Evolutionary conservation across 2,329 filamentous ascomycete species (phyloP).

Genomic region (Pyrenophora teres): DNA sequence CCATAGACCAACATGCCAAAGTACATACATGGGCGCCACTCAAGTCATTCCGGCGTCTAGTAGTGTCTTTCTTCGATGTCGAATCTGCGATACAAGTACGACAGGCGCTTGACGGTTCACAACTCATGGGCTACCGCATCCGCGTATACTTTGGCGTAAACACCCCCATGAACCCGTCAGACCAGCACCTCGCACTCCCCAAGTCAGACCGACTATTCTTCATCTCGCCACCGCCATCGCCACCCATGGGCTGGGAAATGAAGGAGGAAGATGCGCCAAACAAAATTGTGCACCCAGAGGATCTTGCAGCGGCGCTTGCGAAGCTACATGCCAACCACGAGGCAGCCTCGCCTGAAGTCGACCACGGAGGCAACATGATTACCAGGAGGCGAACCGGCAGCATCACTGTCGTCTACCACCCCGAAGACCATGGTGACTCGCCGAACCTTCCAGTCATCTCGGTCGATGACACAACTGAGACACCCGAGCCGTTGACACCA

Average conservation of each 20-base stretch:
- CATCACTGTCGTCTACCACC: constrained; percentile 66
- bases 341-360: constrained; percentile 31
- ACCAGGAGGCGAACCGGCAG: constrained; percentile 53
- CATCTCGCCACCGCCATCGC: constrained; percentile 66
- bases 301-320: constrained; percentile 62
- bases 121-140: constrained; percentile 66
- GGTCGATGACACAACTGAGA: constrained; percentile 63
- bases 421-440: constrained; percentile 64
- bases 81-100: constrained; percentile 73
- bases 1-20: constrained; percentile 70
- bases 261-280: constrained; percentile 67
- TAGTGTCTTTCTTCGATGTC: constrained; percentile 75
- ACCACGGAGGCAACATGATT: constrained; percentile 23
- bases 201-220: constrained; percentile 68
- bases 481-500: constrained; percentile 54
- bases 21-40: constrained; percentile 80
- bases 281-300: constrained; percentile 67
- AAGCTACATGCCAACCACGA: constrained; percentile 53
- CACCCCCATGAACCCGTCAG: constrained; percentile 46
- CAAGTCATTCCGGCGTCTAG: constrained; percentile 80
- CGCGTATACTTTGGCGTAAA: constrained; percentile 48
- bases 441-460: constrained; percentile 66
- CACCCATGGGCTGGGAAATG: constrained; percentile 68
- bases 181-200: constrained; percentile 52
- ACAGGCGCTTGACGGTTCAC: constrained; percentile 73